Evolutionary conservation across 495 filamentous ascomycete species (phyloP).

Genomic region (Trichoderma virens): DNA sequence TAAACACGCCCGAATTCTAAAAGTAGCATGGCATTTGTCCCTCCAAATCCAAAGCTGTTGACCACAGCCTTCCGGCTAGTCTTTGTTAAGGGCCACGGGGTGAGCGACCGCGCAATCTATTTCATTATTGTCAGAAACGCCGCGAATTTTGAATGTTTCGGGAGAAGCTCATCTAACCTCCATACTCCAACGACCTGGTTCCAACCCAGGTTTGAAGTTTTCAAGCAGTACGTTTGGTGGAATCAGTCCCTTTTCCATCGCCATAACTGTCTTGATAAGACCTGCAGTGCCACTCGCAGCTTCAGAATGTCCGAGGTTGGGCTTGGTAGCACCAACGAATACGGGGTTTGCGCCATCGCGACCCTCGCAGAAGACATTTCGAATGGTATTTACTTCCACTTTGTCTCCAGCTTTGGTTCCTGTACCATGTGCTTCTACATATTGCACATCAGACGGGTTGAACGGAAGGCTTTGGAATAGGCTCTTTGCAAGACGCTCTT

Average conservation of each 20-base stretch:
- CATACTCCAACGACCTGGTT: slow-evolving; percentile 20
- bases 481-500: slow-evolving; percentile 38
- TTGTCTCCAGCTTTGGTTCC: slow-evolving; percentile 65
- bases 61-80: not conserved
- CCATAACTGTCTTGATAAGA: slow-evolving; percentile 73
- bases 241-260: slow-evolving; percentile 65
- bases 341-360: slow-evolving; percentile 57
- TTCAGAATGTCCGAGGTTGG: slow-evolving; percentile 46
- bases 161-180: slow-evolving; percentile 15
- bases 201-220: slow-evolving; percentile 22
- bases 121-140: slow-evolving; percentile 13
- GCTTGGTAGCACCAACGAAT: slow-evolving; percentile 64
- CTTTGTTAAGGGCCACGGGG: slow-evolving; percentile 1
- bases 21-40: slow-evolving; percentile 2
- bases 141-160: slow-evolving; percentile 11
- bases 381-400: slow-evolving; percentile 57
- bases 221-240: slow-evolving; percentile 56
- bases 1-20: not conserved
- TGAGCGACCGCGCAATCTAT: slow-evolving; percentile 9
- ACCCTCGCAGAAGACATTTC: slow-evolving; percentile 53
- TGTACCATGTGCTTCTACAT: slow-evolving; percentile 71
- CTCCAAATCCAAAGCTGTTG: slow-evolving; percentile 3
- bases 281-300: slow-evolving; percentile 27
- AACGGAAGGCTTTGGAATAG: slow-evolving; percentile 37
- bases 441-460: slow-evolving; percentile 54